Evolutionary conservation across 495 filamentous ascomycete genomes (phyloP), one percentile per base, ranked within the genome.

Genomic region (Penicillium salamii): DNA sequence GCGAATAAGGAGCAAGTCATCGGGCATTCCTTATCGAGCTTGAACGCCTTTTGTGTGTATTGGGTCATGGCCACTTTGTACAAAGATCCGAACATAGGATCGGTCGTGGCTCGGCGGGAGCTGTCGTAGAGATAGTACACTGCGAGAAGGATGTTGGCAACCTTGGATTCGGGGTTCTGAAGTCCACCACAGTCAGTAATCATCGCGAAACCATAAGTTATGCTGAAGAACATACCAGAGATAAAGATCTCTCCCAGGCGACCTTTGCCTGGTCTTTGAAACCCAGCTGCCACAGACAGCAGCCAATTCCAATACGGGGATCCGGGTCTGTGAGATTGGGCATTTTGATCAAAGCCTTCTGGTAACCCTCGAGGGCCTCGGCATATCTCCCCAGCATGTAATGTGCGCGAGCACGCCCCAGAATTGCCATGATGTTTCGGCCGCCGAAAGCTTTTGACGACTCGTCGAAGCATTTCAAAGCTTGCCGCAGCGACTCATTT

Each of bases 61-160:
- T 91, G 82, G 1, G 82, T 91, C 84, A 97, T 96, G 26, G 92
- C 91, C 59, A 90, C 87, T 67, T 90, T 95, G 73, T 96, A 96
- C 17, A 91, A 69, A 20, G 75, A 75, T 20, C 84, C 81, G 57
- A 97, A 97, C 43, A 83, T 80, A 1, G 89, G 86, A 42, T 88
- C 78, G 40, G 83, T 86, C n/a, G 84, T 88, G 2, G 84, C 76
- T 57, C 89, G 83, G 42, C 86, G 87, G 23, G 87, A 84, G 61
- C 88, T 93, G 43, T 86, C 75, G 54, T 95, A 82, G 29, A 97
- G 81, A 63, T 95, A 87, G 62, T 91, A 96, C 8, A 95, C 72
- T 14, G 90, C 93, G 18, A 97, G 79, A 8, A 98, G 80, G 39
- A 93, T 86, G 55, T 93, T 92, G 36, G 91, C 92, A 56, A 90